A percentile compares a stretch with the other conserved stretches of the same genome.
These are phyloP conservation scores for Laguncularia racemosa DNA, from an alignment of 345 rosid genomes.

Conservation along the genomic window DNA sequence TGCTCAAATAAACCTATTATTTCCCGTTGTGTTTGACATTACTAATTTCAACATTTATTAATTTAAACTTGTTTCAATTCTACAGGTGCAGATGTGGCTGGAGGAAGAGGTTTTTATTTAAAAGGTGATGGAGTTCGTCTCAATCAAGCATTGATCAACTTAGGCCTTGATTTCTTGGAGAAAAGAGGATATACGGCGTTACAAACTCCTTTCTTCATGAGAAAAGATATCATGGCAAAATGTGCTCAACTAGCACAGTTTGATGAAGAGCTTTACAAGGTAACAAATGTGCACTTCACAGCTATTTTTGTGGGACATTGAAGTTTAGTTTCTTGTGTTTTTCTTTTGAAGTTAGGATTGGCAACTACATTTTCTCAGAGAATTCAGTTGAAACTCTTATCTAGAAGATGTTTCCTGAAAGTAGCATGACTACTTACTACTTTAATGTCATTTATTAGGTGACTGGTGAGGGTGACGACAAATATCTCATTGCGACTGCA, in stretches of 20 bases:
- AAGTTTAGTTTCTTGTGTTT: too few species aligned
- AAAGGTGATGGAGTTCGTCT: conserved; percentile 84
- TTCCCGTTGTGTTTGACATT: too few species aligned
- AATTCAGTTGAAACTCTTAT: background rate
- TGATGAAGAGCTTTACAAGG: conserved; percentile 97
- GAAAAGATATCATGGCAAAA: conserved; percentile 87
- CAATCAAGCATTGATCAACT: conserved; percentile 85
- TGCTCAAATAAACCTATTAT: background rate
- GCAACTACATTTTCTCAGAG: background rate
- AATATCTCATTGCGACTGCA: conserved; percentile 93
- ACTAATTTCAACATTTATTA: too few species aligned
- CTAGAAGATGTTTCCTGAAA: background rate
- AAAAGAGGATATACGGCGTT: conserved; percentile 55
- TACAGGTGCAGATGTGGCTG: conserved; percentile 82
- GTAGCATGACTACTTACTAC: background rate
- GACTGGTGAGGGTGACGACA: conserved; percentile 93
- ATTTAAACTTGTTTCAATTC: conserved; percentile 3
- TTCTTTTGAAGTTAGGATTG: background rate
- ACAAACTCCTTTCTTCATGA: conserved; percentile 92
- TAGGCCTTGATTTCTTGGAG: conserved; percentile 69
- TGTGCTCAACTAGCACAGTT: conserved; percentile 91
- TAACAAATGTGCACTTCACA: conserved; percentile 6
- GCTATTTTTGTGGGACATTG: background rate
- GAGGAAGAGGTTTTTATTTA: conserved; percentile 81
- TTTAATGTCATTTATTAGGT: conserved; percentile 33